phyloP scores from a whole-genome alignment of 2,329 filamentous ascomycete genomes.

The Paecilomyces niveus region DNA sequence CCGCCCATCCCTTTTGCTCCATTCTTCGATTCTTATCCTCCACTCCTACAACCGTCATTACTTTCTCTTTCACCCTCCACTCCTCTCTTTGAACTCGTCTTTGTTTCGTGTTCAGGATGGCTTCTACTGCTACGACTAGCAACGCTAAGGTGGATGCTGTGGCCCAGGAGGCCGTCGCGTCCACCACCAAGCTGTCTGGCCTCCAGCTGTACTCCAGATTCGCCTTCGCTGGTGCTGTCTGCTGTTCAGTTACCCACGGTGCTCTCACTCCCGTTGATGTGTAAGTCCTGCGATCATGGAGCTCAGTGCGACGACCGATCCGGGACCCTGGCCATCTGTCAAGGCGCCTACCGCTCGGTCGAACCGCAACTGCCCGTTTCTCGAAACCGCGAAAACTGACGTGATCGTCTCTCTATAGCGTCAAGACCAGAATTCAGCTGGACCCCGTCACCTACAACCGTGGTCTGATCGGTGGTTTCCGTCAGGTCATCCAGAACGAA shows the following conservation, averaged over 20 bases:
- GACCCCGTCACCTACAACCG: conserved; percentile 84
- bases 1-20: neutral
- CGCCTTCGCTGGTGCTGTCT: conserved; percentile 94
- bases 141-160: conserved; percentile 14
- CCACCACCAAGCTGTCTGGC: conserved; percentile 47
- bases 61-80: conserved; percentile 4
- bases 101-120: neutral
- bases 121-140: neutral
- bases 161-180: conserved; percentile 12
- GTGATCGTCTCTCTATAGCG: conserved; percentile 48
- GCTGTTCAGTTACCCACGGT: conserved; percentile 97
- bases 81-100: conserved; percentile 1
- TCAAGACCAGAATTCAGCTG: conserved; percentile 94
- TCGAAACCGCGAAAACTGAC: conserved; percentile 10
- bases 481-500: conserved; percentile 75
- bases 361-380: conserved; percentile 2
- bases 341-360: neutral
- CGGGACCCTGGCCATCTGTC: neutral
- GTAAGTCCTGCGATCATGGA: conserved; percentile 55
- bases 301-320: neutral
- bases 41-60: conserved; percentile 3
- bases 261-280: conserved; percentile 97
- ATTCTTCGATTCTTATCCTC: neutral
- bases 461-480: conserved; percentile 79
- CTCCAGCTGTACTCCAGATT: conserved; percentile 85